A percentile compares a stretch with the other conserved stretches of the same genome.
These are phyloP conservation scores for Aspergillus biplanus DNA, from an alignment of 495 filamentous ascomycete genomes.

Conservation along the genomic window DNA sequence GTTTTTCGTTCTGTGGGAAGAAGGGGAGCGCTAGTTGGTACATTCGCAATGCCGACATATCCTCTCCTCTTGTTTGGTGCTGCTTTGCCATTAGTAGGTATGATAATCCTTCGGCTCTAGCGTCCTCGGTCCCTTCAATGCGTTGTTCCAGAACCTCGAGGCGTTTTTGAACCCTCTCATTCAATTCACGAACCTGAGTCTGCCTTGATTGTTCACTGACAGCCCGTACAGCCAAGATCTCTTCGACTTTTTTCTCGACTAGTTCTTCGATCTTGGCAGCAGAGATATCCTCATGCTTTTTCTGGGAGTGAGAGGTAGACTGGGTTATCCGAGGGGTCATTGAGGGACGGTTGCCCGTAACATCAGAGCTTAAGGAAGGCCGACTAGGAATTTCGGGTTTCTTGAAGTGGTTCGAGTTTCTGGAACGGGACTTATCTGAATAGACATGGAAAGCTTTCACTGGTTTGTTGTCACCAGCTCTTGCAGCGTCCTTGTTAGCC, in stretches of 20 bases:
- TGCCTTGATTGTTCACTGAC: conserved; percentile 51
- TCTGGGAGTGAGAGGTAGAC: conserved; percentile 33
- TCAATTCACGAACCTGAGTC: conserved; percentile 60
- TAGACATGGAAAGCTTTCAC: conserved; percentile 83
- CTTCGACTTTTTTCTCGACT: conserved; percentile 87
- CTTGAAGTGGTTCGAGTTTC: conserved; percentile 41
- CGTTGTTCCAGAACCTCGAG: conserved; percentile 83
- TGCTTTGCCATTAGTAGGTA: conserved; percentile 90
- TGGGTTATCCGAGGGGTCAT: conserved; percentile 35
- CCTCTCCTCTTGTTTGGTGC: conserved; percentile 80
- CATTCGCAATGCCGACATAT: conserved; percentile 77
- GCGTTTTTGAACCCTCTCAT: conserved; percentile 76
- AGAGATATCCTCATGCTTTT: conserved; percentile 54
- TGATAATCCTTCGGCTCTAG: conserved; percentile 76
- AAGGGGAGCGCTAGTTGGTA: conserved; percentile 82
- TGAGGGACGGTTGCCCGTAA: conserved; percentile 31
- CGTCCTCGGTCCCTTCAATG: conserved; percentile 76
- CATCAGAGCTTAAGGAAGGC: conserved; percentile 45
- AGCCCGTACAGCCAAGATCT: conserved; percentile 75
- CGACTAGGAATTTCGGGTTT: conserved; percentile 43
- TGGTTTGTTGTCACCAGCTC: conserved; percentile 65
- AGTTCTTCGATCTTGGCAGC: conserved; percentile 86
- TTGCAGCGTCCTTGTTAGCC: conserved; percentile 52
- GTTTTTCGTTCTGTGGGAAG: conserved; percentile 85
- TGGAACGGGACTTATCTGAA: conserved; percentile 64